Evolutionary conservation across 495 filamentous ascomycete genomes (phyloP).

Genomic region (Xanthoparmelia taractica): DNA sequence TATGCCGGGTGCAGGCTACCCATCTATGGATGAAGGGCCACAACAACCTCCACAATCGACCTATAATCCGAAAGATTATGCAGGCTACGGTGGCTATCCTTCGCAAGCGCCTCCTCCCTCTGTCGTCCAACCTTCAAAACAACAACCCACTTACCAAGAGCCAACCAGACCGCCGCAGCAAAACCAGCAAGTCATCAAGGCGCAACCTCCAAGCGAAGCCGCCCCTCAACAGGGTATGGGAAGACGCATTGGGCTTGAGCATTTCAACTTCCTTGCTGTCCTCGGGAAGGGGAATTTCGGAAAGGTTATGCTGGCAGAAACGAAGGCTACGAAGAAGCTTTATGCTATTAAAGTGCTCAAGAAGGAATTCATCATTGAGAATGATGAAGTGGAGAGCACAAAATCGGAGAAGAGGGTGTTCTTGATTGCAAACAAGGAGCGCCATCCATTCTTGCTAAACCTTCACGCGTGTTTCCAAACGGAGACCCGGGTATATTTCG

Average conservation of each 20-base stretch:
- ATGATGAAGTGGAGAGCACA: constrained; percentile 99
- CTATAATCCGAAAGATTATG: constrained; percentile 70
- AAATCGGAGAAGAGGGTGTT: constrained; percentile 97
- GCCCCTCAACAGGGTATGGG: constrained; percentile 59
- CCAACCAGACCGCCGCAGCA: constrained; percentile 28
- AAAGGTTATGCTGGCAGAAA: constrained; percentile 99
- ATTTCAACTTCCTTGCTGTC: constrained; percentile 99
- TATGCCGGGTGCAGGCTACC: constrained; percentile 34
- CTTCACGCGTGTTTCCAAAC: constrained; percentile 99
- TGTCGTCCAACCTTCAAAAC: constrained; percentile 25
- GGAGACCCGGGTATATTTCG: constrained; percentile 96
- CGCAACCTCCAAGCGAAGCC: constrained; percentile 39
- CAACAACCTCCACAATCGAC: constrained; percentile 52
- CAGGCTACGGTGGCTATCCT: constrained; percentile 44
- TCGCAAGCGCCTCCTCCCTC: constrained; percentile 36
- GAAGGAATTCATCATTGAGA: constrained; percentile 99
- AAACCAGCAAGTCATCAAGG: constrained; percentile 25
- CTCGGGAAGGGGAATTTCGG: constrained; percentile 99
- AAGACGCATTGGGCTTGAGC: constrained; percentile 82
- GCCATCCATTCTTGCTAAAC: constrained; percentile 91
- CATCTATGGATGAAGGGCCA: constrained; percentile 23
- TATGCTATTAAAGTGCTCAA: constrained; percentile 99
- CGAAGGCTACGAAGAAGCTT: constrained; percentile 80
- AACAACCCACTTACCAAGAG: constrained; percentile 35
- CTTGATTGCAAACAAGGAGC: constrained; percentile 93